Evolutionary conservation across 768 basidiomycete species (phyloP).

Genomic region (Boletus tylopilopsis): DNA sequence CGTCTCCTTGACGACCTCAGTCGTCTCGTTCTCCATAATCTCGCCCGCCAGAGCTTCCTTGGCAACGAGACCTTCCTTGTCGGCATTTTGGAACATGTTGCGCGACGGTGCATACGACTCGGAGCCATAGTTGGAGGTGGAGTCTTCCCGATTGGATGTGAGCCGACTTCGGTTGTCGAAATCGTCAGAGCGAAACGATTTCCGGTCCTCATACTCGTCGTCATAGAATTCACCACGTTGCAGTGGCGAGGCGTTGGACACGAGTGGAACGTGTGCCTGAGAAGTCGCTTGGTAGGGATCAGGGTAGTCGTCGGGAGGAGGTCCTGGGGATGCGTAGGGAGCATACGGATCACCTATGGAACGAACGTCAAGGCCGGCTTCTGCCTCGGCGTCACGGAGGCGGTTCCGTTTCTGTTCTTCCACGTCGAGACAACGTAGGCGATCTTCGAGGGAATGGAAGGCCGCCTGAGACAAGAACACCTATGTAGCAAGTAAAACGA

Average conservation of each 20-base stretch:
- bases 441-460: constrained; percentile 88
- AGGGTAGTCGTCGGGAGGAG: constrained; percentile 41
- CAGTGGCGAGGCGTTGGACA: constrained; percentile 78
- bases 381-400: constrained; percentile 70
- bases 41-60: constrained; percentile 86
- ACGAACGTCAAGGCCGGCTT: constrained; percentile 60
- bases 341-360: constrained; percentile 68
- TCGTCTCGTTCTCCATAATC: constrained; percentile 82
- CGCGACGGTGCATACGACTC: constrained; percentile 92
- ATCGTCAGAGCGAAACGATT: constrained; percentile 71
- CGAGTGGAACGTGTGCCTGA: constrained; percentile 76
- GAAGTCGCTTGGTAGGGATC: constrained; percentile 53
- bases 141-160: constrained; percentile 75
- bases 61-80: constrained; percentile 67
- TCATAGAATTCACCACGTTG: constrained; percentile 72
- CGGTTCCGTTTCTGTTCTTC: constrained; percentile 85
- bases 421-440: constrained; percentile 73
- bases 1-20: constrained; percentile 81
- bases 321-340: constrained; percentile 59
- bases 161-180: constrained; percentile 76
- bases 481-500: constrained; percentile 37
- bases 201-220: constrained; percentile 75
- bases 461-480: constrained; percentile 84
- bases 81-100: constrained; percentile 91
- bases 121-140: constrained; percentile 78